Evolutionary conservation across 2,329 filamentous ascomycete genomes (phyloP), one percentile per base, ranked within the genome.

Genomic region (Sporothrix brasiliensis): DNA sequence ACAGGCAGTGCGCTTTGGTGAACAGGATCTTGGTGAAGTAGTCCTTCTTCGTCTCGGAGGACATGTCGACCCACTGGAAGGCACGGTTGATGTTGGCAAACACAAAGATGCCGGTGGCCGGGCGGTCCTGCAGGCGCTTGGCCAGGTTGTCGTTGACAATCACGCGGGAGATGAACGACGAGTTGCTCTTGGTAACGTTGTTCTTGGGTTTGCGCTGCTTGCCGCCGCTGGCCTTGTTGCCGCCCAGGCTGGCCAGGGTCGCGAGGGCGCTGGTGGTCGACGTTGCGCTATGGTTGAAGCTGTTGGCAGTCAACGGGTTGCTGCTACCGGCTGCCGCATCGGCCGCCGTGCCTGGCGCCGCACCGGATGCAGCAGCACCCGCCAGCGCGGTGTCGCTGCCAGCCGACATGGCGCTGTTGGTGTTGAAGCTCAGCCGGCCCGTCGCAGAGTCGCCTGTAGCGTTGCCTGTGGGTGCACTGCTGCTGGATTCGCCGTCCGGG

Each of bases 181-280:
- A 99, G 80, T 97, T 98, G 82, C 93, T 98, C 84, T 99, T 99
- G 68, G 94, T 90, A 79, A 99, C 95, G 79, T 96, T 98, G 81
- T 94, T 98, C 85, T 98, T 99, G 2, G 95, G 95, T 79, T 99
- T 99, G 77, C 90, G 88, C 78, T 89, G 87, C 84, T 97, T 97
- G 74, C 87, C 56, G 68, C 72, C 89, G 53, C 87, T 86, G 76
- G 94, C 92, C 76, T 92, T 93, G 41, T 85, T 84, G 67, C 86
- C 85, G 21, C 85, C 84, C 3, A 88, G 81, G 13, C 85, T 83
- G 41, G 98, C 84, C 34, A 92, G 86, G 76, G 95, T 92, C 9
- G 94, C 94, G 79, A 97, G 97, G 0, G 90, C 88, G 1, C 92
- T 91, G 6, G 86, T 83, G 83, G 58, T 14, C 34, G 63, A 63